phyloP scores from a whole-genome alignment of 2,329 filamentous ascomycete genomes.

The Hypoxylon sp. region DNA sequence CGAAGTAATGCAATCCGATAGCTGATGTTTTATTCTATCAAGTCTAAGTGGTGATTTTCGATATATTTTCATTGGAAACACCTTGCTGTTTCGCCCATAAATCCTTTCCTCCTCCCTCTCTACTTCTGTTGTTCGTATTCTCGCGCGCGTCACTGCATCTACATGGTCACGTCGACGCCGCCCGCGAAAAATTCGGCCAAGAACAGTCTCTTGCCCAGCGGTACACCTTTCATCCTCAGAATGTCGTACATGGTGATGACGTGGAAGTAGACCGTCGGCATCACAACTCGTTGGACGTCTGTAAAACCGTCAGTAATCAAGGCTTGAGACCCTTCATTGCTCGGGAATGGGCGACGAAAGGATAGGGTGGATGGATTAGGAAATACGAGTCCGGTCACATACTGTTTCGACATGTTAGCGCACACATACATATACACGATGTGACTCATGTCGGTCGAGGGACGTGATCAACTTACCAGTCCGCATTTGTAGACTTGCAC shows the following conservation, averaged over 20 bases:
- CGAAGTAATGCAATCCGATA: no score
- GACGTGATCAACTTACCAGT: slow-evolving; percentile 45
- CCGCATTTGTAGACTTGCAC: slow-evolving; percentile 38
- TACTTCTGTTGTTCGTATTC: no score
- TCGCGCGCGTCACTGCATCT: no score
- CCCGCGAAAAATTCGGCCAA: slow-evolving; percentile 42
- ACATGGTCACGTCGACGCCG: no score
- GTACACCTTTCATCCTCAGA: slow-evolving; percentile 66
- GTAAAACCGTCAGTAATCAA: slow-evolving; percentile 1
- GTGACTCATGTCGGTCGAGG: background rate
- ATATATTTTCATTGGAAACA: no score
- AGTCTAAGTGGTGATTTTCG: no score
- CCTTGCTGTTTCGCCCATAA: no score
- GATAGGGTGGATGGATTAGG: background rate
- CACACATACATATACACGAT: background rate
- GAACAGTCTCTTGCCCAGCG: slow-evolving; percentile 68
- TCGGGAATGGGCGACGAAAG: background rate
- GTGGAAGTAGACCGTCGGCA: slow-evolving; percentile 73
- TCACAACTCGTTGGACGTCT: slow-evolving; percentile 54
- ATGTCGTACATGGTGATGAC: slow-evolving; percentile 66
- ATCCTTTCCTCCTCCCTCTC: no score
- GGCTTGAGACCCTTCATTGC: background rate
- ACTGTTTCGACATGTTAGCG: slow-evolving; percentile 11
- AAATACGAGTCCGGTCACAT: slow-evolving; percentile 3
- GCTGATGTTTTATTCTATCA: no score